Evolutionary conservation across 148 eudicot species (phyloP), one percentile per base, ranked within the genome.

Genomic region (Camellia japonica): DNA sequence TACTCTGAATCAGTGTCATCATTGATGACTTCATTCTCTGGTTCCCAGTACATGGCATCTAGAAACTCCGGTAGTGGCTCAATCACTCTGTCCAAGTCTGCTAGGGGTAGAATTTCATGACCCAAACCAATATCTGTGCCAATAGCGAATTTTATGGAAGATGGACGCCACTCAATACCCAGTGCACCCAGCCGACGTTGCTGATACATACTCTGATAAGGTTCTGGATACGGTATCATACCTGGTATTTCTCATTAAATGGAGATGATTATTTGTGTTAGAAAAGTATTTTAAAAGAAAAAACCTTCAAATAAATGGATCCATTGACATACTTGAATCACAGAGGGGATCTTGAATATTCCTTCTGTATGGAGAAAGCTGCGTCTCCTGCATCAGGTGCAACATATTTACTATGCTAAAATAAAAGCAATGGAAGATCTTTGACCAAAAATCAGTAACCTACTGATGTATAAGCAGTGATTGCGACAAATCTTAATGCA

Each of bases 191-290:
- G 87, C 78, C 99, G 92, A 20, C 91, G 95, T 19, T 88, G 89
- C 85, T 96, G 99, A 75, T 92, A 96, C 81, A 77, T 88, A 80
- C 93, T 93, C 83, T 96, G 99, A 84, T 92, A 96, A 49, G 99
- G 98, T 84, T 96, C 99, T 19, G 92, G 84, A 79, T 96, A 96
- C 55, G 99, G 99, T 76, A 92, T 85, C 99, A 96, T 88, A 89
- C 94, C 99, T 96, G 86, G 42, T 56, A 79, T 80, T 58, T 69
- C 23, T 6, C 78, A 84, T 74, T 60, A 30, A 69, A n/a, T 13
- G 76, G 43, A 55, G 12, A 42, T 71, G 13, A 66, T 20, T 51
- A 23, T 47, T 23, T 23, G n/a, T 20, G 47, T 79, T 15, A 60
- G 76, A 78, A 55, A 38, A 62, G 41, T 41, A 66, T 49, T 61